phyloP scores from a whole-genome alignment of 805 yeast genomes.

The Ogataea nakhonphanomensis region DNA sequence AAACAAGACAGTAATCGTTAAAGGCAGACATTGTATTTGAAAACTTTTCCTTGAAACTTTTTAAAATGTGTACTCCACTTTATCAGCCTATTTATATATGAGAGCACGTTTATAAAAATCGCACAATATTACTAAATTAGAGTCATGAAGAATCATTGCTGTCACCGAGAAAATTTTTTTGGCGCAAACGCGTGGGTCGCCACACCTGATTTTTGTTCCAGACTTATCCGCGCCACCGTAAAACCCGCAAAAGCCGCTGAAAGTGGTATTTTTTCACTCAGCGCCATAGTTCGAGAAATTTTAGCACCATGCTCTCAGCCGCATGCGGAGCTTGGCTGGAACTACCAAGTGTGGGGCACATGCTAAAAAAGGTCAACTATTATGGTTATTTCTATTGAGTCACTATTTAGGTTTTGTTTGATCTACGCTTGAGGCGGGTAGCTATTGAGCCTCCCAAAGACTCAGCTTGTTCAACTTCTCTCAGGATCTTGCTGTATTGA shows the following conservation, averaged over 20 bases:
- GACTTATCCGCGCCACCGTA: background rate
- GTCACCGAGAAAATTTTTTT: conserved; percentile 7
- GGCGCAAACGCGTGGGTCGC: conserved; percentile 3
- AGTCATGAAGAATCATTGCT: conserved; percentile 8
- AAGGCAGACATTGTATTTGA: conserved; percentile 37
- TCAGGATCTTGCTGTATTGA: conserved; percentile 25
- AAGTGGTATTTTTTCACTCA: background rate
- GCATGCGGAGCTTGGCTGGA: background rate
- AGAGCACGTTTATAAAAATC: conserved; percentile 4
- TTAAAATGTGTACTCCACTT: background rate
- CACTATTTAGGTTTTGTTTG: background rate
- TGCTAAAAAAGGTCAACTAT: background rate
- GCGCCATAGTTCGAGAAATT: background rate
- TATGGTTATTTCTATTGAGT: background rate
- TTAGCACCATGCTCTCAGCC: background rate
- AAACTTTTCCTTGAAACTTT: background rate
- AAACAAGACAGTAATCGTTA: conserved; percentile 36
- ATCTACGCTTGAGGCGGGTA: conserved; percentile 31
- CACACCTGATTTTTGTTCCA: conserved; percentile 3
- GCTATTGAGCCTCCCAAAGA: conserved; percentile 31
- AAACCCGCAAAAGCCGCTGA: conserved; percentile 5
- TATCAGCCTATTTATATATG: conserved; percentile 9
- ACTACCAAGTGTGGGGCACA: background rate
- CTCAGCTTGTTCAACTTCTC: conserved; percentile 19
- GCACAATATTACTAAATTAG: conserved; percentile 8